Base-by-base conservation (phyloP, 345 rosid species). In the Rhodamnia argentea region DNA sequence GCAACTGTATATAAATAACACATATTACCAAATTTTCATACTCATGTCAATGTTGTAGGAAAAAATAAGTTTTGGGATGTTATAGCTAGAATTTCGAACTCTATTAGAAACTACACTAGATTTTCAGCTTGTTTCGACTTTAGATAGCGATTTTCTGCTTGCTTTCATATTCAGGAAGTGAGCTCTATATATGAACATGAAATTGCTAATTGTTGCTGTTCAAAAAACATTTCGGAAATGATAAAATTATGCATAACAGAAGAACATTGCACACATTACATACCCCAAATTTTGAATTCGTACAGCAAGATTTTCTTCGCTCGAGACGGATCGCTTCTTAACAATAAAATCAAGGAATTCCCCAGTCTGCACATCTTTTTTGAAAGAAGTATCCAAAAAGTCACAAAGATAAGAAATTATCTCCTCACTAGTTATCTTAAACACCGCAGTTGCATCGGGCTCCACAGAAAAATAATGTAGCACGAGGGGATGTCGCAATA, bases 211-310 rank as follows among this genome's bases (percentile, higher is more conserved):
- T 37, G 24, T 37, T 18, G 47, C 40, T 37, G 81, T 18, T 70
- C 11, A 37, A 40, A 70, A 70, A 32, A 37, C 24, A 44, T 37
- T 40, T 32, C 47, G 1, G 47, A 70, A 70, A 18, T 70, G 81
- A 70, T 37, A 37, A 70, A 70, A 70, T 70, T 54, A 82, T 16
- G 52, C 83, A 53, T 14, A 51, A 85, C 32, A 84, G 13, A 82
- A 52, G 11, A 89, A 55, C 42, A 83, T n/a, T 83, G 78, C 23
- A 83, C 2, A 32, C 22, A 87, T 83, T 86, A 90, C 96, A 78
- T 91, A 96, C 98, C 96, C 92, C 89, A 96, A 90, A 92, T 88
- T 91, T 84, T 92, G 98, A 90, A 96, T 91, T 81, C 94, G 95
- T 76, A 95, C 92, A 42, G 95, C 96, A 88, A 96, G 99, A 86